A percentile compares a stretch with the other conserved stretches of the same genome.
phyloP scores from a whole-genome alignment of 345 rosid genomes.

The Gossypium thurberi region DNA sequence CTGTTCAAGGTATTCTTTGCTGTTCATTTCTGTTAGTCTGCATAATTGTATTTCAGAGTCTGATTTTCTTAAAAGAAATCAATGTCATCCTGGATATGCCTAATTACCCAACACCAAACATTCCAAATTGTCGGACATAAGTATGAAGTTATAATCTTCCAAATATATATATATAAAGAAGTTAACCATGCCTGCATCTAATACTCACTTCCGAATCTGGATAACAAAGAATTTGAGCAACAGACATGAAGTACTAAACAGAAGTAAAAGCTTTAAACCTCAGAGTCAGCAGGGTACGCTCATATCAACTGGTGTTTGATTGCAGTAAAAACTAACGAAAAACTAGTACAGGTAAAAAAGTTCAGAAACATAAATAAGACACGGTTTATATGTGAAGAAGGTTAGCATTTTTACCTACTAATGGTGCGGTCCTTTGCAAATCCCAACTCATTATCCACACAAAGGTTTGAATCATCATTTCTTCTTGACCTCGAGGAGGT shows the following conservation, averaged over 20 bases:
- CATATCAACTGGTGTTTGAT: neutral
- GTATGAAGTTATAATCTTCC: neutral
- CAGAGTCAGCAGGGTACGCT: neutral
- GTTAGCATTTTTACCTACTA: conserved; percentile 52
- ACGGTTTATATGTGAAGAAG: neutral
- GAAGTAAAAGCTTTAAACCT: neutral
- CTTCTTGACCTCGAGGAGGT: conserved; percentile 77
- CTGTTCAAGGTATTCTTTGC: conserved; percentile 85
- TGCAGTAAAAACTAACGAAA: neutral
- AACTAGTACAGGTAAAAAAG: neutral
- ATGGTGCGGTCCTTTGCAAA: conserved; percentile 97
- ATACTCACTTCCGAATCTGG: neutral
- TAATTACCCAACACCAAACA: neutral
- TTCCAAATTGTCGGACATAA: neutral
- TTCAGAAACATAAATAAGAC: neutral
- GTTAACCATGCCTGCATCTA: neutral
- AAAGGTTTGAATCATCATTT: conserved; percentile 70
- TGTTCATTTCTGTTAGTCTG: conserved; percentile 96
- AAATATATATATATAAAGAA: neutral
- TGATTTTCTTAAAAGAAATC: neutral
- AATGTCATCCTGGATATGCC: neutral
- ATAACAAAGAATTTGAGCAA: neutral
- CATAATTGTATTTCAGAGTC: conserved; percentile 5
- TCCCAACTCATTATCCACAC: conserved; percentile 92
- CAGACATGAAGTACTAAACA: neutral